Evolutionary conservation across 2,329 filamentous ascomycete genomes (phyloP), one percentile per base, ranked within the genome.

Genomic region (Penicillium sp.): DNA sequence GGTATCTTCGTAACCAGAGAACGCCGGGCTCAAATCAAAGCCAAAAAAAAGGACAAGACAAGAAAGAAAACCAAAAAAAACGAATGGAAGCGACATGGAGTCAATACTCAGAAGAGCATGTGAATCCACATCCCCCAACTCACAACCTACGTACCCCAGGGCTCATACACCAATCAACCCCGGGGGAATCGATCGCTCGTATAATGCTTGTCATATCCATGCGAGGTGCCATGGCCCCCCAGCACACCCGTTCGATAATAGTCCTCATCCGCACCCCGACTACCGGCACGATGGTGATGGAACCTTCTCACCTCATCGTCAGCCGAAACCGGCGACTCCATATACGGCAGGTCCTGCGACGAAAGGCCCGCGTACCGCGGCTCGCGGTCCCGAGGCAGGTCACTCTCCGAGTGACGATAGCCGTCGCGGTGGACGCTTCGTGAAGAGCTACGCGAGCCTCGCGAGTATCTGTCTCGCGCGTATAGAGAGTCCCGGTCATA

Each of bases 341-440:
- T 59, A 43, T 71, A 68, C 29, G 13, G 42, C 40, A 68, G 53
- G 40, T 69, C 67, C 6, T 58, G 64, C 2, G 62, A 58, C 5
- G 62, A 60, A 8, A 57, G 34, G 8, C 59, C 61, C 2, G 52
- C 49, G 27, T 67, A 66, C 13, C 65, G 52, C 21, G 64, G 43
- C 7, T 56, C 54, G 31, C 56, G 58, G 14, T 67, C 64, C 6
- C 65, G 61, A 11, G 68, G 58, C 29, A 74, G 56, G 31, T 75
- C 71, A 45, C 67, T 63, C 38, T 74, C 73, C 1, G 72, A 74
- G 32, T 70, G 71, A 48, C 72, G 60, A 47, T 75, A 75, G 11
- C 71, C 67, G 32, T 58, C 57, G 4, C 56, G 52, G 7, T 56
- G 55, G 42, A 66, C 54, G 4, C 70, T 62, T 11, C 69, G 65